Percentiles rank a stretch among this genome's conserved stretches.
Conservation (phyloP, 306 rosid species). For the Inga leiocalycina region DNA sequence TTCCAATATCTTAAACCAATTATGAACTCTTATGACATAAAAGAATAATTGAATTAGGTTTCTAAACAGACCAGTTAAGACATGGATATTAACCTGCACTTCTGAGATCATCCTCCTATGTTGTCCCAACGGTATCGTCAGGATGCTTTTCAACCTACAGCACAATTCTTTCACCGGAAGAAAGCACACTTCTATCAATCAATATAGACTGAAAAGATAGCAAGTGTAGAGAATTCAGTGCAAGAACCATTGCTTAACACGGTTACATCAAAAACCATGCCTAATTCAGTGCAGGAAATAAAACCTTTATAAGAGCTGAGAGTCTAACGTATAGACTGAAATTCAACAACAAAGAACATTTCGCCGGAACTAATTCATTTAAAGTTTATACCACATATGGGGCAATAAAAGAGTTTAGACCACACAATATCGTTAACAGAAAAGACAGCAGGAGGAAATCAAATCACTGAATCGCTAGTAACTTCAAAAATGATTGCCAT, state of each 20-base stretch:
- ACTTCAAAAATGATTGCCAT: conserved; percentile 13
- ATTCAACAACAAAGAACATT: background rate
- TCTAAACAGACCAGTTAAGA: background rate
- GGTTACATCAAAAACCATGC: background rate
- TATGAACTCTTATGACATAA: background rate
- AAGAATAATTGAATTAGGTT: background rate
- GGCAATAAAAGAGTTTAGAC: background rate
- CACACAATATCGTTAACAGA: background rate
- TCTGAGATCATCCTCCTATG: background rate
- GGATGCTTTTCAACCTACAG: background rate
- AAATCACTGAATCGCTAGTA: background rate
- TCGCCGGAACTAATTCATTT: background rate
- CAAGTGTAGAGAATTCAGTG: background rate
- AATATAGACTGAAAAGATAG: background rate
- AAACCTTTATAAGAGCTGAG: background rate
- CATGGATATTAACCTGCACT: background rate
- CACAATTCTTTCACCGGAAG: background rate
- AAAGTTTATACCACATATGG: background rate
- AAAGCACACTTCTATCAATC: background rate
- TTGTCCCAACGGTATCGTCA: background rate
- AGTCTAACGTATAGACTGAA: background rate
- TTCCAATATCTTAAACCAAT: background rate
- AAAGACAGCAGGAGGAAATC: background rate
- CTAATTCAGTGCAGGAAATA: background rate
- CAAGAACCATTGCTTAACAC: background rate